phyloP scores from a whole-genome alignment of 345 rosid genomes.

The Euphorbia lathyris region DNA sequence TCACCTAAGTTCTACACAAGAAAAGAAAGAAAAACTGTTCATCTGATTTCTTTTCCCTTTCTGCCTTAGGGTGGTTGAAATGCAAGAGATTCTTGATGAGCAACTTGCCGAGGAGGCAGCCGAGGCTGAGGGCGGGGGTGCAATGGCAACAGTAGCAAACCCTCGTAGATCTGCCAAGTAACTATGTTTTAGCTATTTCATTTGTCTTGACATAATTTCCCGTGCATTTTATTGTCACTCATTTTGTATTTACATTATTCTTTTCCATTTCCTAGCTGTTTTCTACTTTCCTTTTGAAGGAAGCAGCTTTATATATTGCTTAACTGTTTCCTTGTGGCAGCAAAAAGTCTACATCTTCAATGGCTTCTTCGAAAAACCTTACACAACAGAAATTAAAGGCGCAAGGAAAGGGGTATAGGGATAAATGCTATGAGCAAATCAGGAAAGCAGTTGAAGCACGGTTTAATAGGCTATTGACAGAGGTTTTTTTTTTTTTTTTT shows the following conservation, averaged over 20 bases:
- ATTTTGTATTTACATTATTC: neutral
- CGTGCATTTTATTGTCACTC: neutral
- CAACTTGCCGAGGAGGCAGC: slow-evolving; percentile 99
- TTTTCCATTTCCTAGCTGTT: neutral
- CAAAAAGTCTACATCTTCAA: slow-evolving; percentile 60
- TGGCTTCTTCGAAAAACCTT: slow-evolving; percentile 57
- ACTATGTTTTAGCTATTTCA: slow-evolving; percentile 15
- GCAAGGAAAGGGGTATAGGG: slow-evolving; percentile 94
- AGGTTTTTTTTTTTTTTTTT: slow-evolving; percentile 34
- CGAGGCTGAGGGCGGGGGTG: slow-evolving; percentile 97
- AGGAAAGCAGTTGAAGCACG: slow-evolving; percentile 86
- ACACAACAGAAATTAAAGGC: slow-evolving; percentile 69
- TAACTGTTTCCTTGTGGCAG: slow-evolving; percentile 19
- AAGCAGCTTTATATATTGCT: slow-evolving; percentile 1
- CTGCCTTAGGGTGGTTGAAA: slow-evolving; percentile 83
- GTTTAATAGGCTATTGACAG: slow-evolving; percentile 77
- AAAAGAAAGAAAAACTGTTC: neutral
- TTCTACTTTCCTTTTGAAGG: neutral
- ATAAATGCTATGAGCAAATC: slow-evolving; percentile 93
- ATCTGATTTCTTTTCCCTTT: neutral
- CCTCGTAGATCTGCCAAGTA: slow-evolving; percentile 91
- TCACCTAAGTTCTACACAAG: slow-evolving; percentile 1
- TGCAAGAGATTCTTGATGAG: slow-evolving; percentile 99
- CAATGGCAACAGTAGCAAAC: slow-evolving; percentile 84
- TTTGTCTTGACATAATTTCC: neutral